phyloP scores from a whole-genome alignment of 768 basidiomycete genomes.

The Boletus rex-veris region DNA sequence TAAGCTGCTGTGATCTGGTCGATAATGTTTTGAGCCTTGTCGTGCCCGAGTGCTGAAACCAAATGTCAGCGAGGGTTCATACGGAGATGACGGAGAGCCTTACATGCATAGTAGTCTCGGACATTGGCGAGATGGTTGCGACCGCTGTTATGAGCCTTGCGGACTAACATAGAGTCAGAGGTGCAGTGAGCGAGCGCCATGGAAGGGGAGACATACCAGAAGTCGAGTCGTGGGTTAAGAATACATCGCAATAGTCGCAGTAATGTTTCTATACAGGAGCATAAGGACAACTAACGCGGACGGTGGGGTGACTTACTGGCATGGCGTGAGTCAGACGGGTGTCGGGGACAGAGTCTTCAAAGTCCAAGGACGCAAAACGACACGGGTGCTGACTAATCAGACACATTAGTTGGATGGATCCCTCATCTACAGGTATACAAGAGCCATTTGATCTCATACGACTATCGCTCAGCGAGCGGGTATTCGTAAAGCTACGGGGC shows the following conservation, averaged over 20 bases:
- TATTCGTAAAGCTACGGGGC: slow-evolving; percentile 95
- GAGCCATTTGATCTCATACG: slow-evolving; percentile 98
- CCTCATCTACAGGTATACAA: slow-evolving; percentile 72
- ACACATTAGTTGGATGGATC: slow-evolving; percentile 51
- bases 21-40: slow-evolving; percentile 97
- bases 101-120: slow-evolving; percentile 94
- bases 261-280: slow-evolving; percentile 70
- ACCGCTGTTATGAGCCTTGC: slow-evolving; percentile 98
- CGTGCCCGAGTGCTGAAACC: slow-evolving; percentile 74
- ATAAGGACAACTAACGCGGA: slow-evolving; percentile 5
- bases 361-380: slow-evolving; percentile 16
- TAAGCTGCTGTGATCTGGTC: slow-evolving; percentile 96
- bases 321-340: slow-evolving; percentile 38
- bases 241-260: slow-evolving; percentile 92
- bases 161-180: slow-evolving; percentile 49
- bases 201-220: slow-evolving; percentile 54
- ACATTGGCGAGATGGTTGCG: slow-evolving; percentile 97
- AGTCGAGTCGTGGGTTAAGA: slow-evolving; percentile 90
- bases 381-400: slow-evolving; percentile 24
- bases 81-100: slow-evolving; percentile 20
- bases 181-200: not conserved
- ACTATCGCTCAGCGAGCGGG: slow-evolving; percentile 93
- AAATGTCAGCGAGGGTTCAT: slow-evolving; percentile 6
- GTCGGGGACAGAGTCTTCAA: slow-evolving; percentile 13
- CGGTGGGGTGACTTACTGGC: slow-evolving; percentile 51